These are phyloP conservation scores for Aureobasidium sp. DNA, from an alignment of 2,329 filamentous ascomycete genomes.

Conservation along the genomic window DNA sequence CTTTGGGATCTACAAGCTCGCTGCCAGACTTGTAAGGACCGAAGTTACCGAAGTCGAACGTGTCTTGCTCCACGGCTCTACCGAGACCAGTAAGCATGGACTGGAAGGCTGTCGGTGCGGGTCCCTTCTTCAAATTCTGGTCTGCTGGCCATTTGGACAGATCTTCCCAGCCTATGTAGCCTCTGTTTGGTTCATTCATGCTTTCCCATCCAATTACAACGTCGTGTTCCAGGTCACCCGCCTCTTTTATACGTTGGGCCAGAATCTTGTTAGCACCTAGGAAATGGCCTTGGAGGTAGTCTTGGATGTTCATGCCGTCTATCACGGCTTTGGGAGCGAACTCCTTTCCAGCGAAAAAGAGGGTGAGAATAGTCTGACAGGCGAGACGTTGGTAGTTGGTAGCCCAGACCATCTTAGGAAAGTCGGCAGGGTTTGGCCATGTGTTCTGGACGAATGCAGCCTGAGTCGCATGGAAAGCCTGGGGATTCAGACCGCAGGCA, in stretches of 20 bases:
- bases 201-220: slow-evolving; percentile 94
- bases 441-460: slow-evolving; percentile 94
- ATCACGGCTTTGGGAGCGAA: slow-evolving; percentile 96
- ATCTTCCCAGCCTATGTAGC: slow-evolving; percentile 75
- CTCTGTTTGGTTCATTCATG: slow-evolving; percentile 88
- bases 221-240: slow-evolving; percentile 77
- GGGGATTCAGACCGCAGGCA: slow-evolving; percentile 82
- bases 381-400: slow-evolving; percentile 90
- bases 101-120: slow-evolving; percentile 90
- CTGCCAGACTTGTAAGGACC: slow-evolving; percentile 86
- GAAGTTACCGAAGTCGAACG: slow-evolving; percentile 88
- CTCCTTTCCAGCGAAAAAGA: slow-evolving; percentile 85
- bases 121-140: slow-evolving; percentile 86
- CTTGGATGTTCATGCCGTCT: slow-evolving; percentile 90
- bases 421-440: slow-evolving; percentile 72
- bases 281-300: slow-evolving; percentile 85
- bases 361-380: slow-evolving; percentile 82
- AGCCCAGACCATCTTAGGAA: slow-evolving; percentile 99
- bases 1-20: slow-evolving; percentile 77
- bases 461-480: slow-evolving; percentile 75
- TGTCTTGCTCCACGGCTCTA: slow-evolving; percentile 78
- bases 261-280: slow-evolving; percentile 71
- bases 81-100: slow-evolving; percentile 87
- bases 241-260: slow-evolving; percentile 76
- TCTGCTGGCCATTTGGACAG: slow-evolving; percentile 74